Evolutionary conservation across 2,329 filamentous ascomycete genomes (phyloP).

Genomic region (Alternaria solani): DNA sequence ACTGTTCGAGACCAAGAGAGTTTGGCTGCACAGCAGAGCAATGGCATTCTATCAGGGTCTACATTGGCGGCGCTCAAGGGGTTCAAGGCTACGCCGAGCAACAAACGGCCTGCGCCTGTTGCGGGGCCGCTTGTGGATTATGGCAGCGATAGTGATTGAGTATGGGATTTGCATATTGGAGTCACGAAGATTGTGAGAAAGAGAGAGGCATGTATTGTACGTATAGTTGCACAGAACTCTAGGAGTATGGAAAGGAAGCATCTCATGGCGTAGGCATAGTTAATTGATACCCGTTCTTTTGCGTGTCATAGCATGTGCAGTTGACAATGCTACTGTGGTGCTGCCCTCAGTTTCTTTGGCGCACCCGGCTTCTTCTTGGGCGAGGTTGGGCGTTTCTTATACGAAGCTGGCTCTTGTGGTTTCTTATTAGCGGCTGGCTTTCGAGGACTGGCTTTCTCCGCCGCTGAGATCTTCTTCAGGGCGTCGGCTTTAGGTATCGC

Average conservation of each 20-base stretch:
- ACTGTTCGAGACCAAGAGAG: conserved; percentile 27
- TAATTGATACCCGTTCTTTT: conserved; percentile 12
- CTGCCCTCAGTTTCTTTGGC: neutral
- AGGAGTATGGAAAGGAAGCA: neutral
- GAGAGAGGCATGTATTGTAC: neutral
- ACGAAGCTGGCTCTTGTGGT: too few species aligned
- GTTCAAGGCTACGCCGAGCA: conserved; percentile 52
- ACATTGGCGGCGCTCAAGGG: conserved; percentile 81
- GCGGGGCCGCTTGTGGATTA: conserved; percentile 85
- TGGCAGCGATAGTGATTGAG: conserved; percentile 75
- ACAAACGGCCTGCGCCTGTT: conserved; percentile 62
- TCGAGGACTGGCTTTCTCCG: neutral
- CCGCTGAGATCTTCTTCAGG: too few species aligned
- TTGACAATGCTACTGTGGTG: neutral
- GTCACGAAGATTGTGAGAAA: neutral
- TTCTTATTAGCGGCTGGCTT: neutral
- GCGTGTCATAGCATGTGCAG: neutral
- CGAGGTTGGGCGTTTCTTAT: too few species aligned
- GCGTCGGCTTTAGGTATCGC: too few species aligned
- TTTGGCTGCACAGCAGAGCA: conserved; percentile 24
- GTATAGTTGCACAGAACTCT: neutral
- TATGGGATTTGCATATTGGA: neutral
- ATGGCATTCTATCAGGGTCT: conserved; percentile 80
- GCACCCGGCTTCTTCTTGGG: neutral
- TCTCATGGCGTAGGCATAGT: conserved; percentile 1